Base-by-base conservation (phyloP, 768 basidiomycete genomes). In the Naganishia kalamii region DNA sequence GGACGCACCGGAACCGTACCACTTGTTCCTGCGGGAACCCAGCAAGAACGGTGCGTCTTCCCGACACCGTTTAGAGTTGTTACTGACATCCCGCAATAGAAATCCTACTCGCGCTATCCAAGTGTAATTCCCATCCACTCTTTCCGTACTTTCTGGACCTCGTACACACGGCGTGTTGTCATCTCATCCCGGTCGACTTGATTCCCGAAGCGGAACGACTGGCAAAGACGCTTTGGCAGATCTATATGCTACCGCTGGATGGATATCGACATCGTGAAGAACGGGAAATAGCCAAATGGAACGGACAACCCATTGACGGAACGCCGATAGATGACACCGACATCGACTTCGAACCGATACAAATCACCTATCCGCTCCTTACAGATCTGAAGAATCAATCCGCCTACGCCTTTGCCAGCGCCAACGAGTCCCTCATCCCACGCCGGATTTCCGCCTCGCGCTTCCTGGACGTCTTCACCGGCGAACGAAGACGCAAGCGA, bases 131-230 rank as follows among this genome's bases (percentile, higher is more conserved):
- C 2, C 75, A 75, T 62, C 75, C 76, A 0, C 65, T 77, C 23
- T 78, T 67, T 60, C 71, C 74, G 7, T 70, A 74, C 33, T 78
- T 78, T 51, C 69, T 76, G 25, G 71, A 74, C n/a, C 60, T 78
- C 2, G 49, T 78, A 46, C 50, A 74, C 30, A 67, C 75, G 2
- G 69, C 75, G 0, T 49, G 68, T 47, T 57, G 63, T 15, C 69
- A 72, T 21, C 66, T 76, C 27, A 32, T 71, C 29, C 66, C 72
- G 0, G 30, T 54, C 4, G 52, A 62, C 23, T 61, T 68, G 1
- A 54, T 70, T 8, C 52, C 50, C 13, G 73, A 75, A 50, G 44
- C 76, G 19, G 68, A 68, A 19, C 63, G 70, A 47, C 65, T 78
- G 4, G 65, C 74, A 3, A 49, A 60, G 33, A 52, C 71, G 5